A percentile compares a stretch with the other conserved stretches of the same genome.
Conservation (phyloP, 1,139 yeast genomes). For the Blastobotrys arbuscula region DNA sequence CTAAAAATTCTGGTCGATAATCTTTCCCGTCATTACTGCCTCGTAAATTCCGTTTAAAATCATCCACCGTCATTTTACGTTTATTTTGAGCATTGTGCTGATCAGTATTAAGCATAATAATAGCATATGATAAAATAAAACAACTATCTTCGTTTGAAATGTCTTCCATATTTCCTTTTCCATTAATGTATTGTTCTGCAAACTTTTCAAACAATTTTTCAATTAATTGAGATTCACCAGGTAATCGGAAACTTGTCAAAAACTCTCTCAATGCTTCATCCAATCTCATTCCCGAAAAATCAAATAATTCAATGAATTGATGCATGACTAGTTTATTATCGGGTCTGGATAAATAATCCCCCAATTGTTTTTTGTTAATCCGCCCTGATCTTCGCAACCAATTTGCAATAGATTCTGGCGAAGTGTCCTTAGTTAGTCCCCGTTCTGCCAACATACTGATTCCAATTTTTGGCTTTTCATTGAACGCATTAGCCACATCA, state of each 20-base stretch:
- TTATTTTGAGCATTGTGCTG: constrained; percentile 71
- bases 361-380: constrained; percentile 79
- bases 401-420: constrained; percentile 58
- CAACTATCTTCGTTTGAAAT: constrained; percentile 79
- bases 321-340: constrained; percentile 54
- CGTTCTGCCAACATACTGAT: constrained; percentile 54
- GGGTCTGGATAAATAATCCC: constrained; percentile 80
- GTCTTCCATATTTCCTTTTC: constrained; percentile 30
- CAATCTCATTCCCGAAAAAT: constrained; percentile 70
- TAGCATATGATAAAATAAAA: constrained; percentile 86
- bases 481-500: constrained; percentile 66
- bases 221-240: constrained; percentile 96
- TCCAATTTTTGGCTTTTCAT: constrained; percentile 73
- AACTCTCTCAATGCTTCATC: constrained; percentile 89
- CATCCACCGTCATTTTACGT: constrained; percentile 81
- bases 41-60: constrained; percentile 71
- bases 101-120: constrained; percentile 89
- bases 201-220: constrained; percentile 86
- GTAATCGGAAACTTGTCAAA: constrained; percentile 79
- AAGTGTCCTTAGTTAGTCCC: constrained; percentile 55
- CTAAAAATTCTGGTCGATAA: constrained; percentile 67
- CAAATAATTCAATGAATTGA: constrained; percentile 64
- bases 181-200: constrained; percentile 66
- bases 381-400: constrained; percentile 77
- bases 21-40: constrained; percentile 70